A percentile compares a stretch with the other conserved stretches of the same genome.
These are phyloP conservation scores for Collybia sordida DNA, from an alignment of 768 basidiomycete species.

Conservation along the genomic window DNA sequence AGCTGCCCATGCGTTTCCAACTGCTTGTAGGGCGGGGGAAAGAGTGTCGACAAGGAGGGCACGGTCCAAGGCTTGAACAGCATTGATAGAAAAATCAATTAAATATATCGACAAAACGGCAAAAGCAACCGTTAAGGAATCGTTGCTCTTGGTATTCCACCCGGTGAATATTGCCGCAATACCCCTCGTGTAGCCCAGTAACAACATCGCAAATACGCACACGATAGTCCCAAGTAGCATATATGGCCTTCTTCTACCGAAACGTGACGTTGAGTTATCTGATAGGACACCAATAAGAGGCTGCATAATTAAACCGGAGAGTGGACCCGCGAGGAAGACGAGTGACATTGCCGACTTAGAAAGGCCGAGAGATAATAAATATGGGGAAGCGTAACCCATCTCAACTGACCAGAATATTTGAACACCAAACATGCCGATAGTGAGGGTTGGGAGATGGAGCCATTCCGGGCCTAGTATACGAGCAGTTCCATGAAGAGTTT, in stretches of 20 bases:
- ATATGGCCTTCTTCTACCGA: constrained; percentile 84
- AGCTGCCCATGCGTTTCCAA: constrained; percentile 94
- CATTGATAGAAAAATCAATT: constrained; percentile 61
- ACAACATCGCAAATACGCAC: constrained; percentile 69
- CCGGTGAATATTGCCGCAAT: constrained; percentile 54
- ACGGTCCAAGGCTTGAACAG: constrained; percentile 87
- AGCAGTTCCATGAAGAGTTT: constrained; percentile 41
- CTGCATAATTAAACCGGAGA: constrained; percentile 89
- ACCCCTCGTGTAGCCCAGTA: constrained; percentile 80
- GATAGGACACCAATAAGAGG: constrained; percentile 88
- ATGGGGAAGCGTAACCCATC: constrained; percentile 91
- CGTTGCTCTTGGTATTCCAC: constrained; percentile 43
- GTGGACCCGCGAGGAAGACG: constrained; percentile 90
- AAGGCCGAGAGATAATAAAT: constrained; percentile 85
- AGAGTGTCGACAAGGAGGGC: constrained; percentile 87
- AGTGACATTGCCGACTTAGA: constrained; percentile 85
- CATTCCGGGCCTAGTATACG: constrained; percentile 67
- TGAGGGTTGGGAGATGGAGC: constrained; percentile 67
- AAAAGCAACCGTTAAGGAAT: constrained; percentile 68
- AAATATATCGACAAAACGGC: constrained; percentile 59
- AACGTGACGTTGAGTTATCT: constrained; percentile 80
- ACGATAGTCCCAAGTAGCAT: constrained; percentile 73
- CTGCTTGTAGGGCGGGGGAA: constrained; percentile 70
- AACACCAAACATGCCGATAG: constrained; percentile 78
- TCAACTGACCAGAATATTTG: constrained; percentile 94